A percentile compares a stretch with the other conserved stretches of the same genome.
These are phyloP conservation scores for Globisporangium uncinulatum DNA, from an alignment of 352 stramenopile species.

Conservation along the genomic window DNA sequence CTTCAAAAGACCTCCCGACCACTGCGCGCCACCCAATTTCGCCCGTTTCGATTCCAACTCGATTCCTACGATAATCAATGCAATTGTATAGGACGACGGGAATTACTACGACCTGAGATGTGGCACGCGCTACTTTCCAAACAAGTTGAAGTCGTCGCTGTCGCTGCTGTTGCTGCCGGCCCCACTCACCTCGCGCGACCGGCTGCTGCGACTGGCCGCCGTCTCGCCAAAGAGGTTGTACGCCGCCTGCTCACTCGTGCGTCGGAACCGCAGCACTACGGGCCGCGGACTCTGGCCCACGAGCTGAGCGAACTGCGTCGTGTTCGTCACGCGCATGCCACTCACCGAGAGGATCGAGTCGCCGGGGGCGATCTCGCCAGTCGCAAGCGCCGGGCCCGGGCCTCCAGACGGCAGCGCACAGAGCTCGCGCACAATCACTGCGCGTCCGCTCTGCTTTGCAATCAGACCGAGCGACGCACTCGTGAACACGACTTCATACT, in stretches of 20 bases:
- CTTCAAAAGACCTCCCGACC: too few species aligned
- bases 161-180: not conserved
- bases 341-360: constrained; percentile 74
- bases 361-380: constrained; percentile 45
- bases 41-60: too few species aligned
- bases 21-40: too few species aligned
- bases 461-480: constrained; percentile 54
- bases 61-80: too few species aligned
- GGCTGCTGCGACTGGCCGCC: not conserved
- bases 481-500: constrained; percentile 75
- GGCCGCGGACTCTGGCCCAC: constrained; percentile 52
- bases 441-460: constrained; percentile 52
- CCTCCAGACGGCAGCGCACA: constrained; percentile 35
- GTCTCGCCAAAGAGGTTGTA: constrained; percentile 73
- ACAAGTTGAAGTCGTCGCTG: not conserved
- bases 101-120: too few species aligned
- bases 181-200: not conserved
- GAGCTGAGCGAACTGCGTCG: constrained; percentile 67
- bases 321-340: constrained; percentile 54
- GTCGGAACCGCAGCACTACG: constrained; percentile 63
- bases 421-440: constrained; percentile 73
- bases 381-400: constrained; percentile 35
- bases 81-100: too few species aligned
- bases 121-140: not conserved
- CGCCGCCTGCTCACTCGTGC: constrained; percentile 33